Evolutionary conservation across 2,329 filamentous ascomycete genomes (phyloP), one percentile per base, ranked within the genome.

Genomic region (Nigrograna mackinnonii): DNA sequence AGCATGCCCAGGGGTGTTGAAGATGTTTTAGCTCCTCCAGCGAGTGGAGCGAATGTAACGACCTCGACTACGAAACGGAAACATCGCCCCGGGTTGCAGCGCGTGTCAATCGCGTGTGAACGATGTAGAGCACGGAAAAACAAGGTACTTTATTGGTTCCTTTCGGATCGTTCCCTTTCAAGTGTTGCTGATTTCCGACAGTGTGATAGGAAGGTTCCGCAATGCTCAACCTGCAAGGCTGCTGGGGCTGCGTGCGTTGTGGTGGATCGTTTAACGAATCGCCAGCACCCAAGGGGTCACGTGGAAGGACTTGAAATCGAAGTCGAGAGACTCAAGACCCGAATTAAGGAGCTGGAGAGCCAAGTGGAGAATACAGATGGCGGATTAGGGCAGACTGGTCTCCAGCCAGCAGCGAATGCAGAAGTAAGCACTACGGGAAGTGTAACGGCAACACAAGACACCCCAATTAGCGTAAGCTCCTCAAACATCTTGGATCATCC

Each of bases 71-170:
- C 31, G 12, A 34, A 17, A 18, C 37, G 37, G 20, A 39, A 39
- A 22, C 37, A 39, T 18, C 14, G 37, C n/a, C 37, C 37, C n/a
- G 37, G 37, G 18, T 22, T 39, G n/a, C 37, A 39, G 26, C 37
- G 37, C 22, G 20, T 39, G 13, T 13, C 18, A 9, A 39, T 39
- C 13, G 37, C 37, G 6, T 35, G 37, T 4, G 37, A 39, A 18
- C 13, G 37, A 2, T 39, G 37, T 26, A 19, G 37, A 13, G 33
- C 18, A 18, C 21, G 37, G 17, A 39, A 39, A 20, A 39, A 17
- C 26, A 39, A 21, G 37, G 26, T 19, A 18, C 18, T 13, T 17
- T 14, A 19, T 13, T 19, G 14, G 20, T 21, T 12, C 18, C 24
- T 14, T 28, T 11, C 24, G 26, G 14, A 28, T 34, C 31, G 31